Evolutionary conservation across 495 filamentous ascomycete species (phyloP), one percentile per base, ranked within the genome.

Genomic region (Immersiella caudata): DNA sequence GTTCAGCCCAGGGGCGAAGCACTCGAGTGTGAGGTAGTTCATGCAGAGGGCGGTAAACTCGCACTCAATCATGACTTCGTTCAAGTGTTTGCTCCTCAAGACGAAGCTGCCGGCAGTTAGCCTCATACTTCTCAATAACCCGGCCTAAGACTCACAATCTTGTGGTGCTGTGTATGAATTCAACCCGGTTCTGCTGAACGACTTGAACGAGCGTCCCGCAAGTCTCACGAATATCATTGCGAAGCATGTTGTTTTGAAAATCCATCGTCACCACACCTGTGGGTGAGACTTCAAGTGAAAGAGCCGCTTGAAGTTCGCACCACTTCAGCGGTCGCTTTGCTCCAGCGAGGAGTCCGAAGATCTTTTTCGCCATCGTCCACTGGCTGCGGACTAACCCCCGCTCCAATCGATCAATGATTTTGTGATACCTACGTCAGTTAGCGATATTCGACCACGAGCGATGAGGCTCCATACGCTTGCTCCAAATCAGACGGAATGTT

Each of bases 191-290:
- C 25, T 59, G 9, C 14, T 68, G 12, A 21, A 77, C 66, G 18
- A 78, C 64, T 21, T 80, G 74, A 0, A 85, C 68, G 18, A 85
- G 68, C 12, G 81, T 79, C 22, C 83, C 83, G 66, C 80, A 85
- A 6, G 83, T 67, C 22, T 81, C 77, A 5, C 74, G 67, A 12
- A 80, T 68, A 60, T 79, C 67, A 12, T 70, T 52, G 6, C 78
- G 68, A 8, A 84, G 57, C 22, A 62, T 55, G 5, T 74, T 68
- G 20, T 71, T 57, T 20, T 78, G 67, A 57, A 70, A 73, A 22
- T 79, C 60, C 25, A 79, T 57, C 12, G 9, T n/a, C 2, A 27
- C 24, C 1, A 25, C 50, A 0, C 26, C 54, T 21, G 68, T 20
- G 1, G 68, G 21, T 6, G 74, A 67, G 0, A 65, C 24, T 20